Conservation (phyloP, 2,329 filamentous ascomycete species). For the Calonectria henricotiae region DNA sequence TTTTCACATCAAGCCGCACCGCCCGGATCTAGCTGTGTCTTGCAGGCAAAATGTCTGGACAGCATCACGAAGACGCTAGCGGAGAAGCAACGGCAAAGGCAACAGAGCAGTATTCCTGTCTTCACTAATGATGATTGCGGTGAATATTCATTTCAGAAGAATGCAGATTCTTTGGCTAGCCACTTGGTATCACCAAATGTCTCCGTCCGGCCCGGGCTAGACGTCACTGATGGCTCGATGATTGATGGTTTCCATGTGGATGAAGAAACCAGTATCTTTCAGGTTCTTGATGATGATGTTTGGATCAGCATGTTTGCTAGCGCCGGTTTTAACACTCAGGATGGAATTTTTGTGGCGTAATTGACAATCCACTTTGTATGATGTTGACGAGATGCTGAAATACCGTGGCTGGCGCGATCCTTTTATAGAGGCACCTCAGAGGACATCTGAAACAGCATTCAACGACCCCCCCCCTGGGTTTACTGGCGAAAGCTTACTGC, state of each 20-base stretch:
- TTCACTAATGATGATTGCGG: background rate
- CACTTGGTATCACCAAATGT: background rate
- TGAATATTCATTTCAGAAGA: background rate
- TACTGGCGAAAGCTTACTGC: background rate
- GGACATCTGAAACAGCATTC: background rate
- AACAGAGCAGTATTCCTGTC: background rate
- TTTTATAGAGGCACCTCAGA: background rate
- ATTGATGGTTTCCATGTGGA: background rate
- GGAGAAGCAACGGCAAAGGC: conserved; percentile 19
- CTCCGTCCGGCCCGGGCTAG: background rate
- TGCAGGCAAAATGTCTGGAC: conserved; percentile 55
- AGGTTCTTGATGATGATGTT: conserved; percentile 46
- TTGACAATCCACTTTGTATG: background rate
- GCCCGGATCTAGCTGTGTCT: conserved; percentile 51
- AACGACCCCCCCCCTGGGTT: background rate
- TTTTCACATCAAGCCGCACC: conserved; percentile 54
- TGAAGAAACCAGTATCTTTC: conserved; percentile 22
- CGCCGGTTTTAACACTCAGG: conserved; percentile 53
- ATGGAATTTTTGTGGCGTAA: conserved; percentile 49
- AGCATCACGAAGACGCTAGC: conserved; percentile 41
- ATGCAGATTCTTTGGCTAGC: background rate
- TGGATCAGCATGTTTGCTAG: conserved; percentile 54
- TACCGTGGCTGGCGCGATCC: background rate
- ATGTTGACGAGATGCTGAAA: background rate
- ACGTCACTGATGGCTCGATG: background rate